Percentiles rank a stretch among this genome's conserved stretches.
phyloP scores from a whole-genome alignment of 768 basidiomycete species.

The Mycena leptocephala region DNA sequence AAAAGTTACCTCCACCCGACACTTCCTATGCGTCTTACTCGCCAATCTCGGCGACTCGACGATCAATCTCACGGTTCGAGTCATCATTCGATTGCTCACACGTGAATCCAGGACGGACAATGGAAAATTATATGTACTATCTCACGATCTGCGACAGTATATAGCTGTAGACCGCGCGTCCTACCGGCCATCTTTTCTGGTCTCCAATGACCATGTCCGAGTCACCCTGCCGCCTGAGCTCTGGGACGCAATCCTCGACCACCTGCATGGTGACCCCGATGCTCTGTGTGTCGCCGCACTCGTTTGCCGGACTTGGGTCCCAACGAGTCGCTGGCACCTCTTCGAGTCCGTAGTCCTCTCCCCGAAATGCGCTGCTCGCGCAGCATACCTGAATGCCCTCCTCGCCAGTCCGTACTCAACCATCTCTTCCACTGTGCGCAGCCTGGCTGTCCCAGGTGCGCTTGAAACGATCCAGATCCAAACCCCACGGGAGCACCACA shows the following conservation, averaged over 20 bases:
- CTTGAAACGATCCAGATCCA: slow-evolving; percentile 10
- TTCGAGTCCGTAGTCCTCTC: slow-evolving; percentile 38
- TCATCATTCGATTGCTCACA: slow-evolving; percentile 22
- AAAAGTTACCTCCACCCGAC: background rate
- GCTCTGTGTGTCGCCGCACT: slow-evolving; percentile 42
- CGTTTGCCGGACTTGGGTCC: slow-evolving; percentile 46
- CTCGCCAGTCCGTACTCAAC: slow-evolving; percentile 24
- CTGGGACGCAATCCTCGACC: slow-evolving; percentile 51
- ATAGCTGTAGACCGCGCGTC: slow-evolving; percentile 15
- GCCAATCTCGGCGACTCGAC: background rate
- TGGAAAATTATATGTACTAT: background rate
- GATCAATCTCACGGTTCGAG: slow-evolving; percentile 22
- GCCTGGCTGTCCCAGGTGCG: slow-evolving; percentile 3
- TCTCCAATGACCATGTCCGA: slow-evolving; percentile 5
- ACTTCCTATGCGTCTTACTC: background rate
- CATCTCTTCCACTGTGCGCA: slow-evolving; percentile 13
- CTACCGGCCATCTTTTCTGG: background rate
- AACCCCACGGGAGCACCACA: background rate
- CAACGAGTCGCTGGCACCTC: slow-evolving; percentile 46
- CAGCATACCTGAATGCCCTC: slow-evolving; percentile 14
- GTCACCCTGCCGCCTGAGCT: slow-evolving; percentile 46
- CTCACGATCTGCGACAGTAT: background rate
- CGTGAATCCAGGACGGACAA: slow-evolving; percentile 20
- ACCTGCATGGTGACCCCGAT: slow-evolving; percentile 45
- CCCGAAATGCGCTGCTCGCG: background rate